Percentiles rank a stretch among this genome's conserved stretches.
phyloP scores from a whole-genome alignment of 768 basidiomycete species.

The Boletus insuetus region DNA sequence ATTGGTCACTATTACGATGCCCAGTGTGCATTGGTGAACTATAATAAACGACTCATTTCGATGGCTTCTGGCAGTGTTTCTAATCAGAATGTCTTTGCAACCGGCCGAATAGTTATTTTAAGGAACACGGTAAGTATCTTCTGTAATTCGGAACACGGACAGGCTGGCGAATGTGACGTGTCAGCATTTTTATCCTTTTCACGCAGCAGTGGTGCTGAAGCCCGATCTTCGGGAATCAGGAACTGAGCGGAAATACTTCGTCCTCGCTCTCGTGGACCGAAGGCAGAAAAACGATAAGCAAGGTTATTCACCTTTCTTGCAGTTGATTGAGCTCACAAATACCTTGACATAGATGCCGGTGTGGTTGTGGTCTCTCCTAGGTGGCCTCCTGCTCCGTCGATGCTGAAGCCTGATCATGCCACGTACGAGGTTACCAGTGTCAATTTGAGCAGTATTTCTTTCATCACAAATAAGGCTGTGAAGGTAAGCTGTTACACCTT shows the following conservation, averaged over 20 bases:
- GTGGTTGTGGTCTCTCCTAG: conserved; percentile 58
- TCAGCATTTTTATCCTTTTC: conserved; percentile 75
- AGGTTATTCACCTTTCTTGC: conserved; percentile 29
- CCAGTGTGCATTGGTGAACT: conserved; percentile 55
- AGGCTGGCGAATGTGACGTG: neutral
- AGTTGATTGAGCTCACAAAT: neutral
- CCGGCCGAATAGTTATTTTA: conserved; percentile 82
- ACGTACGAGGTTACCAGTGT: conserved; percentile 68
- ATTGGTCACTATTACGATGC: conserved; percentile 77
- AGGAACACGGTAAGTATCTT: conserved; percentile 67
- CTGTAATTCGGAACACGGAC: neutral
- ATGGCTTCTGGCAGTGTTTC: conserved; percentile 59
- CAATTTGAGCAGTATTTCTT: conserved; percentile 66
- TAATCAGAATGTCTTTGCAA: conserved; percentile 61
- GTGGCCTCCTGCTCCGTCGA: conserved; percentile 67
- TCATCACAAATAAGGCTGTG: conserved; percentile 66
- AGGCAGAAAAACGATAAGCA: conserved; percentile 53
- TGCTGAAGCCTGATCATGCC: conserved; percentile 45
- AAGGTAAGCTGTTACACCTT: conserved; percentile 70
- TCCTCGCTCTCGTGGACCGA: conserved; percentile 68
- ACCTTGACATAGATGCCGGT: conserved; percentile 49
- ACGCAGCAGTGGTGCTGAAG: conserved; percentile 70
- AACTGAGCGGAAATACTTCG: conserved; percentile 55
- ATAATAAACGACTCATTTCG: conserved; percentile 61
- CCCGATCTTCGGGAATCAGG: conserved; percentile 52